phyloP scores from a whole-genome alignment of 768 basidiomycete genomes.

The Calocera cornea region DNA sequence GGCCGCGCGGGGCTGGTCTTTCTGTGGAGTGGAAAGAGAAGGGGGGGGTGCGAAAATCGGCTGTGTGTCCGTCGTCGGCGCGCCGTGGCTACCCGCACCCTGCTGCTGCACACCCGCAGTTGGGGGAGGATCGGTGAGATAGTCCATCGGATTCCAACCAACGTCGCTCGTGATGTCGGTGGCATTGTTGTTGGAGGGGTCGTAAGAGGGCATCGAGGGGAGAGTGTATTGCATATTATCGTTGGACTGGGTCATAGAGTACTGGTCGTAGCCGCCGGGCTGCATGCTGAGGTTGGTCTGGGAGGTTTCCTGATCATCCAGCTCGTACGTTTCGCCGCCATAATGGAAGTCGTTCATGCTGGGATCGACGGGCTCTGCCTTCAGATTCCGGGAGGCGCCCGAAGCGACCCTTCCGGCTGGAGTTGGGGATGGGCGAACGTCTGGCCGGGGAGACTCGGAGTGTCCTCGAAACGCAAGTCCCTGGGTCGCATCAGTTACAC shows the following conservation, averaged over 20 bases:
- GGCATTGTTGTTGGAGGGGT: background rate
- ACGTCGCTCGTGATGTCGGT: conserved; percentile 3
- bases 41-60: background rate
- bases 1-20: background rate
- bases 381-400: background rate
- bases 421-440: background rate
- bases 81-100: background rate
- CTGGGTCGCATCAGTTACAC: background rate
- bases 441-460: background rate
- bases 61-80: background rate
- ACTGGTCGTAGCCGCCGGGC: background rate
- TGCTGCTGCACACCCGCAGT: background rate
- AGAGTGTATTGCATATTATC: background rate
- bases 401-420: background rate
- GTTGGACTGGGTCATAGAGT: background rate
- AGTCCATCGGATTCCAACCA: background rate
- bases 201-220: background rate
- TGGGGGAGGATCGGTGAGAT: background rate
- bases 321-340: background rate
- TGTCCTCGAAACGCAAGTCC: background rate
- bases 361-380: background rate
- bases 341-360: background rate
- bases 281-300: background rate
- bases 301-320: background rate
- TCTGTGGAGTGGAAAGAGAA: background rate